Evolutionary conservation across 169 alveolate species (phyloP), one percentile per base, ranked within the genome.

Genomic region (Eimeria praecox): DNA sequence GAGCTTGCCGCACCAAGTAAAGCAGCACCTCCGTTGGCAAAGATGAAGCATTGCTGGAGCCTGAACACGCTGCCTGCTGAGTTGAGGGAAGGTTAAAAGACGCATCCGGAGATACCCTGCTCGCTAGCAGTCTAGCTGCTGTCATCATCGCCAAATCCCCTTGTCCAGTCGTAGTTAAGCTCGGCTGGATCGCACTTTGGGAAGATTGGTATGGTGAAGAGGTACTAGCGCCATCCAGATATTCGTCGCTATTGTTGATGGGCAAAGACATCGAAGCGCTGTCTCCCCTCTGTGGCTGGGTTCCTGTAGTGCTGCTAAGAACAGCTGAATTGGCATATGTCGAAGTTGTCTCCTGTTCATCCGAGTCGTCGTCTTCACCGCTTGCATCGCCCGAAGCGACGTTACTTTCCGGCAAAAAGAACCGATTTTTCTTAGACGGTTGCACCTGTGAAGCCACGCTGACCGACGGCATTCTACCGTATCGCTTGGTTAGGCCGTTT

Each of bases 1-100:
- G 90, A 49, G 90, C 90, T 82, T 82, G 90, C 46, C 90, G 90
- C 8, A 49, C 71, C 56, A 52, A 38, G 71, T 44, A 46, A 52
- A 82, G 90, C 18, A 82, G 5, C 49, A 52, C 38, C 14, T 82
- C 69, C 54, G 90, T 82, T n/a, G 90, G 62, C 44, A 52, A 49
- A 33, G 64, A 35, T n/a, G 89, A 80, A 46, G 71, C 90, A 82
- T 33, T 44, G 52, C 3, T 42, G 30, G 90, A 46, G 90, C 88
- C 44, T 42, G 88, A 40, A 16, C 22, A 49, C 35, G 49, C 46
- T 82, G 40, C 46, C 46, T 54, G 71, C 40, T 82, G 59, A 46
- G 2, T 46, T 30, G 20, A 27, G 3, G 73, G 3, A 12, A 20
- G 33, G 9, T 33, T 82, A 3, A 38, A 38, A 52, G 90, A 33